These are phyloP conservation scores for Citrus sinensis DNA, from an alignment of 345 rosid genomes.

Conservation along the genomic window DVS_A1.0 CM039161.1:4314501-4315000, in stretches of 20 bases:
- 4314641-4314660: slow-evolving; percentile 81
- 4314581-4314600: slow-evolving; percentile 15
- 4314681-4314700: slow-evolving; percentile 82
- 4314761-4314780: slow-evolving; percentile 52
- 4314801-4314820: not conserved
- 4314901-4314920: slow-evolving; percentile 76
- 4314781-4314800: slow-evolving; percentile 8
- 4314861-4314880: slow-evolving; percentile 92
- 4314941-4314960: slow-evolving; percentile 78
- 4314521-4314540: slow-evolving; percentile 2
- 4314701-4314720: slow-evolving; percentile 91
- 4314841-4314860: slow-evolving; percentile 14
- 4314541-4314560: not conserved
- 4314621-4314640: slow-evolving; percentile 81
- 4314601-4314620: slow-evolving; percentile 79
- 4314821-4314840: slow-evolving; percentile 9
- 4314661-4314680: slow-evolving; percentile 78
- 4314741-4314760: slow-evolving; percentile 74
- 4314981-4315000: slow-evolving; percentile 66
- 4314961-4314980: slow-evolving; percentile 69
- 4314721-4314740: slow-evolving; percentile 74
- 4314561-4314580: not conserved
- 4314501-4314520: slow-evolving; percentile 6
- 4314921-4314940: slow-evolving; percentile 75
- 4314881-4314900: slow-evolving; percentile 82